Evolutionary conservation across 495 filamentous ascomycete species (phyloP).

Genomic region (Pyrenula massariospora): DNA sequence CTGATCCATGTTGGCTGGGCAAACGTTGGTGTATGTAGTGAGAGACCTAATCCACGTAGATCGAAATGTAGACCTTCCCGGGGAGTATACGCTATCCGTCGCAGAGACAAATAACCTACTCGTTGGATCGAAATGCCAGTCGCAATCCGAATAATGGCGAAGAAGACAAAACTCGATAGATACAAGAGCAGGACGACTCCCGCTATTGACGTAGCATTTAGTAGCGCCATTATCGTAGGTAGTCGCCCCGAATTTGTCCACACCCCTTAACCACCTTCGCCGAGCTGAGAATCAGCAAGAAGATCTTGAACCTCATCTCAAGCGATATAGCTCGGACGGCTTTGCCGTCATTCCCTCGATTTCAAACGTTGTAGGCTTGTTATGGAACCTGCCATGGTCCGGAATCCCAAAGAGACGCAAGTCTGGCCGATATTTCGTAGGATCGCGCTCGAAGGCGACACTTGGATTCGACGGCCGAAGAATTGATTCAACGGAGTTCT

Average conservation of each 20-base stretch:
- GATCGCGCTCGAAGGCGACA: too few relatives aligned
- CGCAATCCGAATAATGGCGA: constrained; percentile 82
- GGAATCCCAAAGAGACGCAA: neutral
- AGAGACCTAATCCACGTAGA: constrained; percentile 76
- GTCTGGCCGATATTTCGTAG: neutral
- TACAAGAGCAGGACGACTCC: constrained; percentile 77
- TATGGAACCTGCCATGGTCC: neutral
- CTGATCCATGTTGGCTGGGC: constrained; percentile 96
- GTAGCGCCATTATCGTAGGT: constrained; percentile 39
- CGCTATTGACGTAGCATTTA: constrained; percentile 67
- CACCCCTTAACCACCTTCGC: neutral
- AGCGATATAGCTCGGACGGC: neutral
- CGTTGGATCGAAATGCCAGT: constrained; percentile 95
- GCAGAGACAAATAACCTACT: constrained; percentile 80
- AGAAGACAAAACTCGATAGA: constrained; percentile 82
- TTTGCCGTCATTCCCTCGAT: neutral
- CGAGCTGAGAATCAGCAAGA: neutral
- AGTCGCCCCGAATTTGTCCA: neutral
- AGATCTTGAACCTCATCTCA: neutral
- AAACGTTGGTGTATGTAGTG: constrained; percentile 86
- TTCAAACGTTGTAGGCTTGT: neutral
- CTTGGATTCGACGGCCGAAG: too few relatives aligned
- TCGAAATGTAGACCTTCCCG: constrained; percentile 80
- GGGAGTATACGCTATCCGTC: constrained; percentile 78
- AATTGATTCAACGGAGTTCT: too few relatives aligned